Conservation (phyloP, 176 grass and related monocot genomes). For the Oryza longistaminata region DNA sequence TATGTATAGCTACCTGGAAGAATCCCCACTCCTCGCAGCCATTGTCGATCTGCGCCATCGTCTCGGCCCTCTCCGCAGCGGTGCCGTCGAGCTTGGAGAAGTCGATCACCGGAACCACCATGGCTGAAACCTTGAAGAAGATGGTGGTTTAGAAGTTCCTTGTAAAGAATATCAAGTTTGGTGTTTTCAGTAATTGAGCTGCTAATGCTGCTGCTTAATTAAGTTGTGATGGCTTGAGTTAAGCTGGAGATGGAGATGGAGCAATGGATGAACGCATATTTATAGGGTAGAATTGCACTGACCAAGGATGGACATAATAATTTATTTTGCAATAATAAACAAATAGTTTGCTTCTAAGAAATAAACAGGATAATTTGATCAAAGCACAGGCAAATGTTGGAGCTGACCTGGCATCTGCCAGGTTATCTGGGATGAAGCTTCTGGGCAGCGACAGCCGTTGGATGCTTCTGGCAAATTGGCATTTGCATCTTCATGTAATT, state of each 20-base stretch:
- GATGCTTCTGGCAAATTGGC: conserved; percentile 31
- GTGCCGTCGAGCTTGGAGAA: conserved; percentile 55
- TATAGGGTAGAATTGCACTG: neutral
- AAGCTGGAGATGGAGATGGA: neutral
- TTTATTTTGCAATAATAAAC: neutral
- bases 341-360: neutral
- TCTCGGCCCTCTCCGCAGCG: conserved; percentile 3
- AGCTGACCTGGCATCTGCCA: neutral
- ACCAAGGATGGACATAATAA: neutral
- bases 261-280: conserved; percentile 6
- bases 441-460: conserved; percentile 16
- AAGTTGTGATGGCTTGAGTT: neutral
- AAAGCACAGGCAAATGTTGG: conserved; percentile 18
- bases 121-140: neutral
- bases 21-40: conserved; percentile 63
- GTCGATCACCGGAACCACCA: conserved; percentile 61
- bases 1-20: conserved; percentile 40
- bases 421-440: conserved; percentile 34
- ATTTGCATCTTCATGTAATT: neutral
- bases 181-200: neutral
- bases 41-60: conserved; percentile 39
- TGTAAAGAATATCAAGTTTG: neutral
- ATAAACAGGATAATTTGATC: conserved; percentile 2
- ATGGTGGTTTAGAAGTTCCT: neutral
- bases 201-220: neutral